Conservation (phyloP, 768 basidiomycete genomes). For the Cystofilobasidium bisporidii region DNA sequence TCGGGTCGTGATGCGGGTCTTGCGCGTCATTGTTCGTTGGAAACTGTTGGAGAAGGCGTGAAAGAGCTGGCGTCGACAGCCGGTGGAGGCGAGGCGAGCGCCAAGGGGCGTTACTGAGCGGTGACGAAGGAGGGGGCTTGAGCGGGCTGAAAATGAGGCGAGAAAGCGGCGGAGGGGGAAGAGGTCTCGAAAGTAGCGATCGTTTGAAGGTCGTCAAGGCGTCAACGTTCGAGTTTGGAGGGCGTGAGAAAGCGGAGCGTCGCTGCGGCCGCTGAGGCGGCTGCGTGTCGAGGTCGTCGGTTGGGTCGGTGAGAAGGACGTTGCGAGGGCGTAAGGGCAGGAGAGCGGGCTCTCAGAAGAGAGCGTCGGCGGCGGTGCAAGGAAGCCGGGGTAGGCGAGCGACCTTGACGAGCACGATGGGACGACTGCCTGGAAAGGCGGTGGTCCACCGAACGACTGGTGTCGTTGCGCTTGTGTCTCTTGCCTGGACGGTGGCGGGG, state of each 20-base stretch:
- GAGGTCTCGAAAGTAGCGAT: no score
- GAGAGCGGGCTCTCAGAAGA: conserved; percentile 2
- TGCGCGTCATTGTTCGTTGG: not conserved
- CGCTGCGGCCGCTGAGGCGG: no score
- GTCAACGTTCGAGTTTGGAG: no score
- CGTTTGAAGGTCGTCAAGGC: no score
- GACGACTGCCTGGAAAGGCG: not conserved
- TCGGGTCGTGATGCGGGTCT: not conserved
- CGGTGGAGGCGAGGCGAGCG: no score
- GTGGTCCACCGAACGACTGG: not conserved
- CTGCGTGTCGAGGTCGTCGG: not conserved
- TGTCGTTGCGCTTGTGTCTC: not conserved
- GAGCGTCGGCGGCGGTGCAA: not conserved
- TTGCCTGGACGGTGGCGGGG: not conserved
- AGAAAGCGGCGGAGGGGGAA: no score
- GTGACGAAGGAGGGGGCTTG: no score
- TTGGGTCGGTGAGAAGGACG: not conserved
- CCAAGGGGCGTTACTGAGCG: no score
- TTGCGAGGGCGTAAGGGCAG: not conserved
- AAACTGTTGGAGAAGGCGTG: not conserved
- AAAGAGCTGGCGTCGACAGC: not conserved
- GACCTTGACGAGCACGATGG: not conserved
- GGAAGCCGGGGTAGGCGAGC: no score
- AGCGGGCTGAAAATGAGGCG: no score
- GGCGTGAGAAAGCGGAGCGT: no score